Conservation (phyloP, 73 alveolate genomes). For the Symbiodinium natans region DNA sequence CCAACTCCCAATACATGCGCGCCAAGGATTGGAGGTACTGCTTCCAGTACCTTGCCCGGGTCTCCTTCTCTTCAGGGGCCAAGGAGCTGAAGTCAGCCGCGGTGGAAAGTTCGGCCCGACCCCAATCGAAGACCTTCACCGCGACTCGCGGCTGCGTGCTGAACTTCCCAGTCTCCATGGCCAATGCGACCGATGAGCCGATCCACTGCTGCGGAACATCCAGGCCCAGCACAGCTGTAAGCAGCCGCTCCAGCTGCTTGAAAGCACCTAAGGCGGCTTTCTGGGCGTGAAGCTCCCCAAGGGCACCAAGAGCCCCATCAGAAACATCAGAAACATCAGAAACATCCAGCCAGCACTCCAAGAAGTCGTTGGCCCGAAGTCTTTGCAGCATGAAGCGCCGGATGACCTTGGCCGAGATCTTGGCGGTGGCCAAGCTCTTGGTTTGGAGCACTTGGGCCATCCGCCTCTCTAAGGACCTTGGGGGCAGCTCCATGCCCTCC, state of each 20-base stretch:
- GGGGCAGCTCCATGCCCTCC: constrained; percentile 84
- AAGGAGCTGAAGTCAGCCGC: neutral
- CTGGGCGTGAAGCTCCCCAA: constrained; percentile 56
- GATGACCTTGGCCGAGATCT: constrained; percentile 70
- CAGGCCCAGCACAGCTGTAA: constrained; percentile 44
- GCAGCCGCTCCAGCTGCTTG: neutral
- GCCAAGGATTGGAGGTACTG: constrained; percentile 58
- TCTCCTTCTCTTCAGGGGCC: constrained; percentile 1
- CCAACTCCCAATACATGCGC: constrained; percentile 75
- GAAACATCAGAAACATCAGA: no score
- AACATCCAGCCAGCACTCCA: constrained; percentile 89
- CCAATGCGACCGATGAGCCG: constrained; percentile 84
- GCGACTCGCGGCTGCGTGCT: constrained; percentile 18
- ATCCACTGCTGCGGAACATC: constrained; percentile 92
- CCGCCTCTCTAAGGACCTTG: constrained; percentile 50
- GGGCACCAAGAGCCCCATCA: constrained; percentile 41
- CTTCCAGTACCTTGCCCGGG: constrained; percentile 58
- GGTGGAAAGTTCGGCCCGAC: constrained; percentile 82
- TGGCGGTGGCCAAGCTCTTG: constrained; percentile 31
- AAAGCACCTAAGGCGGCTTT: neutral
- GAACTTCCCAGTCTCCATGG: constrained; percentile 34
- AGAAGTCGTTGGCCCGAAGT: constrained; percentile 49
- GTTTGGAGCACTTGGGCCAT: constrained; percentile 11
- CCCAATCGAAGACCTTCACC: constrained; percentile 94
- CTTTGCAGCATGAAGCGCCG: constrained; percentile 78